Evolutionary conservation across 495 filamentous ascomycete species (phyloP).

Genomic region (Trichocladium uniseriatum): DNA sequence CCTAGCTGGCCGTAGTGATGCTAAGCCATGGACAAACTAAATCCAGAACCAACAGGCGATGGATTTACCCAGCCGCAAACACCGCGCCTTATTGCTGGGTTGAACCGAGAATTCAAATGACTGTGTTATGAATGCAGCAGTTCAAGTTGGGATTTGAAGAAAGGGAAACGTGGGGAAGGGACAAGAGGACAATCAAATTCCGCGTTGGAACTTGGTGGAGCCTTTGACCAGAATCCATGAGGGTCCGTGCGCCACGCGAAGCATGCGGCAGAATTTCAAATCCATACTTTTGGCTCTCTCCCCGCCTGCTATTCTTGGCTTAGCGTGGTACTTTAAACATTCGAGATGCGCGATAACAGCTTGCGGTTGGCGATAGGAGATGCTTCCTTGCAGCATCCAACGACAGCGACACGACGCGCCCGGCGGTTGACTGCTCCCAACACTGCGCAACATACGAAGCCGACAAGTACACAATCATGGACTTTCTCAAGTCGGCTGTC

Average conservation of each 20-base stretch:
- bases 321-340: conserved; percentile 10
- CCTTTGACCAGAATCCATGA: too few relatives aligned
- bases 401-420: background rate
- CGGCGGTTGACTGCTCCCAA: background rate
- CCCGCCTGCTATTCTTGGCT: conserved; percentile 1
- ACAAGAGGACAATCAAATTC: background rate
- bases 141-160: background rate
- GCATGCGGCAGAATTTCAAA: too few relatives aligned
- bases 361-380: conserved; percentile 15
- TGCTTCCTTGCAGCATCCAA: background rate
- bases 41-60: background rate
- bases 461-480: conserved; percentile 48
- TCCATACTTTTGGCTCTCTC: too few relatives aligned
- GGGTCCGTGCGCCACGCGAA: too few relatives aligned
- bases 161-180: background rate
- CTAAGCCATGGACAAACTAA: background rate
- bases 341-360: conserved; percentile 14
- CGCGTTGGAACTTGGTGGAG: too few relatives aligned
- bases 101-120: background rate
- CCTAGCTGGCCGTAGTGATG: background rate
- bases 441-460: background rate
- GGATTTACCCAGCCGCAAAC: background rate
- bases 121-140: background rate
- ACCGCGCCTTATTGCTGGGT: too few relatives aligned
- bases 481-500: conserved; percentile 95